A percentile compares a stretch with the other conserved stretches of the same genome.
Evolutionary conservation across 2,329 filamentous ascomycete genomes (phyloP).

Genomic region (Sporothrix variecibatus): DNA sequence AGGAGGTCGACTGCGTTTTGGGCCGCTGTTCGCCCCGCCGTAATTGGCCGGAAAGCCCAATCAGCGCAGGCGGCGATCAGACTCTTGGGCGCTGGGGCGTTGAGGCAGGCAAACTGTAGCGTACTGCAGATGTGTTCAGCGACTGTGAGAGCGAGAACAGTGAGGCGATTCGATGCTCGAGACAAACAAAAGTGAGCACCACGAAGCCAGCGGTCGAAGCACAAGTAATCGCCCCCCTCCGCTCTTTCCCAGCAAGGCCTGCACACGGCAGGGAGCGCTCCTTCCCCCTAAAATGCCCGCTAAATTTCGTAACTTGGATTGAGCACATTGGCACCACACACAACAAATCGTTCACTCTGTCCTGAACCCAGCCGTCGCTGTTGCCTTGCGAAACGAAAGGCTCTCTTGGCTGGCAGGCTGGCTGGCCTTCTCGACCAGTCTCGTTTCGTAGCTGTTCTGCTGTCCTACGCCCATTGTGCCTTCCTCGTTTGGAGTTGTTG

Average conservation of each 20-base stretch:
- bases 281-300: not conserved
- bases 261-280: not conserved
- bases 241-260: not conserved
- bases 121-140: not conserved
- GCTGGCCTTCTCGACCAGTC: not conserved
- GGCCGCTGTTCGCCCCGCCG: conserved; percentile 20
- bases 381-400: conserved; percentile 20
- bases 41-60: conserved; percentile 36
- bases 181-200: not conserved
- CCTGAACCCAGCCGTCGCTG: not conserved
- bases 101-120: not conserved
- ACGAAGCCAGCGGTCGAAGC: not conserved
- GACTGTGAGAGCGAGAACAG: not conserved
- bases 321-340: not conserved
- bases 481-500: not conserved
- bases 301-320: not conserved
- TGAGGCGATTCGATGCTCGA: not conserved
- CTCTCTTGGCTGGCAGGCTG: not conserved
- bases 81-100: conserved; percentile 27
- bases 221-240: conserved; percentile 29
- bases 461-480: not conserved
- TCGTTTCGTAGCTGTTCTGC: not conserved
- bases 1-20: conserved; percentile 17
- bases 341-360: not conserved
- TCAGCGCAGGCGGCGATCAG: conserved; percentile 40